phyloP scores from a whole-genome alignment of 2,329 filamentous ascomycete species.

The Ceratocystis ficicola region DNA sequence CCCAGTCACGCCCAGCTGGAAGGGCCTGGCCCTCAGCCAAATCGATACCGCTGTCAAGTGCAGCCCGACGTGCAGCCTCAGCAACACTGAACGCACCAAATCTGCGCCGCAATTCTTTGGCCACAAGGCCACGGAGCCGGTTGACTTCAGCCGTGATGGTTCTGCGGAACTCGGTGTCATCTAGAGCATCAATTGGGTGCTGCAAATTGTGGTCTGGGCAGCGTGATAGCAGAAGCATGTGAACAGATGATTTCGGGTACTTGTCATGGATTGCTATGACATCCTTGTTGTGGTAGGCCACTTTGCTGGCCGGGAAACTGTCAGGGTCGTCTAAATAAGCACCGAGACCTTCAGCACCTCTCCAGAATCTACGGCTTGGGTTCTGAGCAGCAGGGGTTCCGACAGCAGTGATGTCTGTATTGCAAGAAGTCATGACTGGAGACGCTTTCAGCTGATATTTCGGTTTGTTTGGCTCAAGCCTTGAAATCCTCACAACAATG shows the following conservation, averaged over 20 bases:
- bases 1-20: conserved; percentile 68
- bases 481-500: not conserved
- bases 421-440: not conserved
- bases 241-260: conserved; percentile 75
- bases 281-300: conserved; percentile 54
- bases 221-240: conserved; percentile 79
- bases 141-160: conserved; percentile 48
- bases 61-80: conserved; percentile 54
- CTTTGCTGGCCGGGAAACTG: conserved; percentile 45
- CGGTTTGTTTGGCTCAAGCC: not conserved
- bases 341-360: conserved; percentile 47
- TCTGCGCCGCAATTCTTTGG: conserved; percentile 58
- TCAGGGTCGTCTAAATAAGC: conserved; percentile 54
- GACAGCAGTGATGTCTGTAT: not conserved
- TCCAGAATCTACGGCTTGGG: conserved; percentile 29
- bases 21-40: conserved; percentile 35
- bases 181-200: conserved; percentile 68
- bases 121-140: conserved; percentile 53
- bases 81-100: conserved; percentile 51
- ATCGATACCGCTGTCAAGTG: conserved; percentile 48
- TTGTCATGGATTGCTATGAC: conserved; percentile 71
- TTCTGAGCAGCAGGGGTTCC: not conserved
- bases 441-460: not conserved
- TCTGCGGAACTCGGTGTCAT: conserved; percentile 55
- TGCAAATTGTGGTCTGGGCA: conserved; percentile 45